Evolutionary conservation across 345 rosid genomes (phyloP), one percentile per base, ranked within the genome.

Genomic region (Populus ilicifolia): DNA sequence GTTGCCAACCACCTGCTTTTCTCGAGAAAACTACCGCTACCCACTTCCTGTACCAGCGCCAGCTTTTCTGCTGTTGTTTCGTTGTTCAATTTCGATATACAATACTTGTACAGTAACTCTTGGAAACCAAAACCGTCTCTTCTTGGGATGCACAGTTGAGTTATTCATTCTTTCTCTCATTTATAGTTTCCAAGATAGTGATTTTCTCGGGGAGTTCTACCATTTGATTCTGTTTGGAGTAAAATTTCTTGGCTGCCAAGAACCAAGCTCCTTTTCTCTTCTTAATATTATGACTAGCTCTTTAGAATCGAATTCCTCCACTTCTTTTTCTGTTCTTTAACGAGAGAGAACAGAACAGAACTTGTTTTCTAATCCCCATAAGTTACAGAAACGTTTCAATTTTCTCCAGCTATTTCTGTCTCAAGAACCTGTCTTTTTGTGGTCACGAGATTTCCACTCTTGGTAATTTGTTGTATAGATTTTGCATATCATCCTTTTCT

Each of bases 391-490:
- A 21, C 29, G 30, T 65, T 61, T 38, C 62, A 43, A 46, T 13
- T 66, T 75, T 62, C 54, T n/a, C 10, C 20, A 43, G 59, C 20
- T 14, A 44, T 29, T 44, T 43, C 23, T 25, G 70, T 65, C 35
- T 70, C 12, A 25, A 29, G 30, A 39, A 38, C 5, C 20, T 17
- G 16, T 23, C 13, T 20, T 46, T 65, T 75, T n/a, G 29, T 10
- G 44, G 13, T 75, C 78, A 76, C 78, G 73, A 76, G 78, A 18
- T 52, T 68, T 50, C 43, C 67, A 35, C 69, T 67, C 54, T 66
- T 48, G 66, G 72, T 50, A 52, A 76, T 5, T 17, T 54, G 18
- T 44, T 18, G 46, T 43, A 0, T 13, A 43, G 14, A 43, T 10
- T 16, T 20, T 66, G n/a, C 9, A 11, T n/a, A 33, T 3, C 9